Conservation (phyloP, 495 filamentous ascomycete species). For the Neurospora sp. region DNA sequence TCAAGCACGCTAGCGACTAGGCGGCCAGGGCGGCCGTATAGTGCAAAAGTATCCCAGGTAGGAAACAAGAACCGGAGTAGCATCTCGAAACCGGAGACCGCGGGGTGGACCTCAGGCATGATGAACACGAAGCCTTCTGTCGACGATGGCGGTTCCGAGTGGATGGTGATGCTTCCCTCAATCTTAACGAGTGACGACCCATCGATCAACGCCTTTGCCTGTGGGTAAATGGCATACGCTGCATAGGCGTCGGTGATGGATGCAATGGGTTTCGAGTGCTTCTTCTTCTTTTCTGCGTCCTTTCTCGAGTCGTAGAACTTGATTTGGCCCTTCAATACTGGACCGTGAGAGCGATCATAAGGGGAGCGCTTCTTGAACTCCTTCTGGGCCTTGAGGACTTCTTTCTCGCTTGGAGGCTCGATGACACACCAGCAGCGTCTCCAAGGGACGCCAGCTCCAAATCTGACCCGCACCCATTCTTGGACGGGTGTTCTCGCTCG, state of each 20-base stretch:
- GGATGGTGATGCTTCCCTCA: conserved; percentile 81
- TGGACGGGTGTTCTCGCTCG: conserved; percentile 64
- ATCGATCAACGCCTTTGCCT: conserved; percentile 86
- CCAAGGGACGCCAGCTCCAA: conserved; percentile 95
- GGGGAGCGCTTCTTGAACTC: conserved; percentile 73
- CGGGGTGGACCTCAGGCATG: conserved; percentile 90
- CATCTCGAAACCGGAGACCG: conserved; percentile 90
- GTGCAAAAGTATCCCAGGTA: conserved; percentile 81
- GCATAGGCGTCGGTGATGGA: conserved; percentile 85
- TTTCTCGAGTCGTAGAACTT: conserved; percentile 80
- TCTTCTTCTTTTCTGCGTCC: conserved; percentile 78
- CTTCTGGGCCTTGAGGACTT: conserved; percentile 73
- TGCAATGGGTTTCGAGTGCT: conserved; percentile 69
- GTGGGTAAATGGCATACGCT: conserved; percentile 91
- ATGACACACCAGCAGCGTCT: conserved; percentile 94
- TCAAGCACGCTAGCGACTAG: conserved; percentile 82
- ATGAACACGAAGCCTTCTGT: conserved; percentile 94
- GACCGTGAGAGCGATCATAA: conserved; percentile 58
- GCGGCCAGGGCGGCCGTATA: conserved; percentile 85
- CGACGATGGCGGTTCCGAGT: conserved; percentile 58
- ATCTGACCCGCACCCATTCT: conserved; percentile 93
- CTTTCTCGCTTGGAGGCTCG: conserved; percentile 84
- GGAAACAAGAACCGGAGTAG: conserved; percentile 94
- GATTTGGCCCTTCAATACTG: conserved; percentile 70
- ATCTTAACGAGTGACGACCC: conserved; percentile 91